Percentiles rank a stretch among this genome's conserved stretches.
phyloP scores from a whole-genome alignment of 768 basidiomycete genomes.

The Auricularia sp. region DNA sequence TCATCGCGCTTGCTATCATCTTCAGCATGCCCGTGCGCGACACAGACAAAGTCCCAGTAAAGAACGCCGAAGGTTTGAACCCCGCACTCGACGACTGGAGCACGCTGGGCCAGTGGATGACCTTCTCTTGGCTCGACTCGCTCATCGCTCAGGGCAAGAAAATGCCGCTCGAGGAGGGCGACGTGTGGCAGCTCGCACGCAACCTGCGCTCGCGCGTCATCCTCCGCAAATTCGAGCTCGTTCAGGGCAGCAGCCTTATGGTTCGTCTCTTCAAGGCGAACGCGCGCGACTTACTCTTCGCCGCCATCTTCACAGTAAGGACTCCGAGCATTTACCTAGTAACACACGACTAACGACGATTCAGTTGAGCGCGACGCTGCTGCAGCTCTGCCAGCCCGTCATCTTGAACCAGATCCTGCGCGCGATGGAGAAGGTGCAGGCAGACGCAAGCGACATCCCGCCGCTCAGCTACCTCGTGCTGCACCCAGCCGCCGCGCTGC shows the following conservation, averaged over 20 bases:
- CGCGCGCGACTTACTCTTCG: not conserved
- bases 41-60: not conserved
- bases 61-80: not conserved
- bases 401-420: not conserved
- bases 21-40: not conserved
- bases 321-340: no score
- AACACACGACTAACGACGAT: no score
- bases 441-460: not conserved
- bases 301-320: not conserved
- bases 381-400: not conserved
- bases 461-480: not conserved
- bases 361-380: not conserved
- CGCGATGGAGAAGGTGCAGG: not conserved
- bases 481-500: not conserved
- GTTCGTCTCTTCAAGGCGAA: not conserved
- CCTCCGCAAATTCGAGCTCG: not conserved
- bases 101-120: not conserved
- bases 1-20: not conserved
- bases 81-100: not conserved
- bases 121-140: not conserved
- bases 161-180: not conserved
- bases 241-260: not conserved
- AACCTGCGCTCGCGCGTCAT: not conserved
- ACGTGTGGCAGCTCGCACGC: conserved; percentile 1
- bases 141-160: not conserved